Percentiles rank a stretch among this genome's conserved stretches.
Evolutionary conservation across 768 basidiomycete species (phyloP).

Genomic region (Grammothele lineata): DNA sequence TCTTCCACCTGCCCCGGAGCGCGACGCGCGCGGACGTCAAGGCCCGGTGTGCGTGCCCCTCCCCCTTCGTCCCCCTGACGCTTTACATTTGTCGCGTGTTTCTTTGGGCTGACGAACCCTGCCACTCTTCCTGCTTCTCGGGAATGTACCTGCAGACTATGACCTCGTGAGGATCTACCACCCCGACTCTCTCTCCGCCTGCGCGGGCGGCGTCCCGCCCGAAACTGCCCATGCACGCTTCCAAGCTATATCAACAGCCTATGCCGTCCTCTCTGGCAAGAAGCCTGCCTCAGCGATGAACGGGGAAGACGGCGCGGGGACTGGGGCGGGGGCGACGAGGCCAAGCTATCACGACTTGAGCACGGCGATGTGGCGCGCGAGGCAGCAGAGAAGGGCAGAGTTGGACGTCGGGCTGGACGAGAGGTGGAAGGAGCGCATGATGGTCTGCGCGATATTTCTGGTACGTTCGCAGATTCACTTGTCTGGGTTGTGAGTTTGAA

Average conservation of each 20-base stretch:
- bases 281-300: conserved; percentile 23
- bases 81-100: too few relatives aligned
- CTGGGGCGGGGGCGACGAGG: background rate
- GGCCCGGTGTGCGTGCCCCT: conserved; percentile 30
- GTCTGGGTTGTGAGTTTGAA: background rate
- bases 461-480: conserved; percentile 32
- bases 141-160: conserved; percentile 61
- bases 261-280: conserved; percentile 57
- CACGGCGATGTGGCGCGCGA: conserved; percentile 39
- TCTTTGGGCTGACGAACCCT: background rate
- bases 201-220: conserved; percentile 32
- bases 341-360: conserved; percentile 21
- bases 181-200: conserved; percentile 56
- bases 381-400: conserved; percentile 29
- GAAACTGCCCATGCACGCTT: conserved; percentile 60
- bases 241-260: conserved; percentile 64
- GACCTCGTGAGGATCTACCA: conserved; percentile 80
- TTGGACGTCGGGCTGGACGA: conserved; percentile 55
- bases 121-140: background rate
- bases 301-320: conserved; percentile 3
- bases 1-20: conserved; percentile 34
- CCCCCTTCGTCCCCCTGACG: conserved; percentile 5
- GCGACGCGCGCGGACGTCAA: conserved; percentile 34
- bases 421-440: conserved; percentile 60
- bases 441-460: conserved; percentile 49